Base-by-base conservation (phyloP, 2,329 filamentous ascomycete genomes). In the Pseudogymnoascus sp. region DNA sequence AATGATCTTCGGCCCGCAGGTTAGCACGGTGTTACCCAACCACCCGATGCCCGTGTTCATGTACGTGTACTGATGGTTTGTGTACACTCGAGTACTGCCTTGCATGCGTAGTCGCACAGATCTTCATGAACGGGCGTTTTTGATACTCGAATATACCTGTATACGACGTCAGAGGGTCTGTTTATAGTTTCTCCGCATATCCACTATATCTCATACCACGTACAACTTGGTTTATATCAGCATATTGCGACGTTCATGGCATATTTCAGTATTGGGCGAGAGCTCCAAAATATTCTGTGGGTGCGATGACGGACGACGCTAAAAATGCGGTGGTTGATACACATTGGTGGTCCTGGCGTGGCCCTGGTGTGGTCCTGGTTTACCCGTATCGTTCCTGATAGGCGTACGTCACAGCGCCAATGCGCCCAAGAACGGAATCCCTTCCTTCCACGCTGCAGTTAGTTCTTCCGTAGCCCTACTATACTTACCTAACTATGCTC, bases 371-470 rank as follows among this genome's bases (percentile, higher is more conserved):
- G 43, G 43, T 14, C 43, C 43, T 54, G 43, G 18, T 12, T 54
- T 54, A 54, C 47, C 47, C 47, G 47, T 32, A 14, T 32, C 28
- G 47, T 54, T 54, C 47, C 47, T 54, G 47, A 54, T 54, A 54
- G 47, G 47, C 28, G 12, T 54, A 54, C 47, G 47, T 54, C 28
- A 54, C 47, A 32, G 28, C 47, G 47, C 47, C 25, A 43, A 47
- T 47, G 14, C 22, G 41, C 41, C 9, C 43, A 54, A 32, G n/a
- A 32, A 32, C 43, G 9, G 25, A 50, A 54, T 30, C 25, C 43
- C 43, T 25, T 54, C 43, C 43, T 54, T 54, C 25, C 25, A 54
- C 25, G 5, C 43, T 14, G 9, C 25, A 11, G 41, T 5, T 39
- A 12, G 38, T 18, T 22, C 38, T 20, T n/a, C 34, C n/a, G 18